These are phyloP conservation scores for Penicillium angulare DNA, from an alignment of 495 filamentous ascomycete species.

Conservation along the genomic window DNA sequence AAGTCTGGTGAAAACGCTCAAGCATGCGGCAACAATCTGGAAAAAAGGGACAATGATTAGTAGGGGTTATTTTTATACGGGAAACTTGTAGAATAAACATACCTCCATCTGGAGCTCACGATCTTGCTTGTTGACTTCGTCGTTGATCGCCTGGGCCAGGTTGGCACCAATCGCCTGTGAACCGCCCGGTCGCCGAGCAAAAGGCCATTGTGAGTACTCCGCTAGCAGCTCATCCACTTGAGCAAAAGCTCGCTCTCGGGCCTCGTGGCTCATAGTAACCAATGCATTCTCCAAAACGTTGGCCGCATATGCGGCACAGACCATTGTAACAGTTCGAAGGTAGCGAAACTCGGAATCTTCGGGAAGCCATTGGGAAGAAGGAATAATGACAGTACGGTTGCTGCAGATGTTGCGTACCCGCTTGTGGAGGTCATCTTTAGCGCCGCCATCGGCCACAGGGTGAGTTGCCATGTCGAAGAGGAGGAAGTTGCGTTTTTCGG, in stretches of 20 bases:
- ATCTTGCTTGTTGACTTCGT: constrained; percentile 76
- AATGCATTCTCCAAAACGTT: constrained; percentile 98
- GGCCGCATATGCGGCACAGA: constrained; percentile 96
- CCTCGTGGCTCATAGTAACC: constrained; percentile 87
- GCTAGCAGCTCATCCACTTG: constrained; percentile 95
- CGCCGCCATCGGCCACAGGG: constrained; percentile 94
- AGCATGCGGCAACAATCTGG: constrained; percentile 85
- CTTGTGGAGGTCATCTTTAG: constrained; percentile 93
- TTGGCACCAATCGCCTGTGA: constrained; percentile 87
- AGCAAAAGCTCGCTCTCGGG: constrained; percentile 88
- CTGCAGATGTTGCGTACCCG: constrained; percentile 91
- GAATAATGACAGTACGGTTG: constrained; percentile 88
- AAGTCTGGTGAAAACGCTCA: constrained; percentile 94
- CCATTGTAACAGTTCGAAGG: constrained; percentile 87
- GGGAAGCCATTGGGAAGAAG: constrained; percentile 78
- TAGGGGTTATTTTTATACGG: too few relatives aligned
- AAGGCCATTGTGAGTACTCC: constrained; percentile 97
- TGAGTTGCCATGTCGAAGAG: constrained; percentile 99
- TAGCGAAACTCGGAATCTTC: constrained; percentile 93
- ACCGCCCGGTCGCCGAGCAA: constrained; percentile 73
- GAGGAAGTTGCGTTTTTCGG: constrained; percentile 98
- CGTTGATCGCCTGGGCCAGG: constrained; percentile 79
- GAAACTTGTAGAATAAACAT: constrained; percentile 27
- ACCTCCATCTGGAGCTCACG: constrained; percentile 95
- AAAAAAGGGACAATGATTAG: too few relatives aligned